Conservation (phyloP, 2,329 filamentous ascomycete genomes). For the Paraphaeosphaeria minitans region DNA sequence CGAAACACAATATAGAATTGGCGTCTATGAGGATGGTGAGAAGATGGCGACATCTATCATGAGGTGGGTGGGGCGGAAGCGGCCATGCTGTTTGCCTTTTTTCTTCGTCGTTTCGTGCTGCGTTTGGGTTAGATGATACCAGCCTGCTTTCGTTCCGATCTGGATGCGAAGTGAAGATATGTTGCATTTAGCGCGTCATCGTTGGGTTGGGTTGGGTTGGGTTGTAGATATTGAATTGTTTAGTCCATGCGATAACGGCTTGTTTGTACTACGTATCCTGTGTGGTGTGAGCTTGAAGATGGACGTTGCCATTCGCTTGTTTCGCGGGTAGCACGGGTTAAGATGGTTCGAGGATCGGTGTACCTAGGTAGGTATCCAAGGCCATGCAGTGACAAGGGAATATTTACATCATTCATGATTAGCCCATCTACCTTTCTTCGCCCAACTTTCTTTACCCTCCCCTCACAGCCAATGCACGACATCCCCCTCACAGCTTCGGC, state of each 20-base stretch:
- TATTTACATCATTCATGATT: slow-evolving; percentile 3
- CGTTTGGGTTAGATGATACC: slow-evolving; percentile 5
- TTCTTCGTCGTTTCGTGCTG: not conserved
- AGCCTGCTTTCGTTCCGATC: not conserved
- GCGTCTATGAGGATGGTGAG: not conserved
- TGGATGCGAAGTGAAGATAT: not conserved
- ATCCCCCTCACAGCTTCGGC: slow-evolving; percentile 25
- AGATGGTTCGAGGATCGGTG: not conserved
- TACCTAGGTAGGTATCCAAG: too few species aligned
- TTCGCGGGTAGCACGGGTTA: too few species aligned
- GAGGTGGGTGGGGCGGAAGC: not conserved
- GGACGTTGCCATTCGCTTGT: too few species aligned
- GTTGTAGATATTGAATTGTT: not conserved
- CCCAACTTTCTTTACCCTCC: too few species aligned
- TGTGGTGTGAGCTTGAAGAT: too few species aligned
- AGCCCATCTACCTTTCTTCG: too few species aligned
- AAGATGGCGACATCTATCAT: not conserved
- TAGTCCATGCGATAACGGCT: not conserved
- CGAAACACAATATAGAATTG: slow-evolving; percentile 2
- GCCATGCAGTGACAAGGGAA: not conserved
- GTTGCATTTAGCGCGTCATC: not conserved
- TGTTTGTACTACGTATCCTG: not conserved
- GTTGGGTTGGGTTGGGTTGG: not conserved
- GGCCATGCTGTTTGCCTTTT: not conserved
- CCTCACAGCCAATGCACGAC: too few species aligned